phyloP scores from a whole-genome alignment of 768 basidiomycete genomes.

The Amanita phalloides region DNA sequence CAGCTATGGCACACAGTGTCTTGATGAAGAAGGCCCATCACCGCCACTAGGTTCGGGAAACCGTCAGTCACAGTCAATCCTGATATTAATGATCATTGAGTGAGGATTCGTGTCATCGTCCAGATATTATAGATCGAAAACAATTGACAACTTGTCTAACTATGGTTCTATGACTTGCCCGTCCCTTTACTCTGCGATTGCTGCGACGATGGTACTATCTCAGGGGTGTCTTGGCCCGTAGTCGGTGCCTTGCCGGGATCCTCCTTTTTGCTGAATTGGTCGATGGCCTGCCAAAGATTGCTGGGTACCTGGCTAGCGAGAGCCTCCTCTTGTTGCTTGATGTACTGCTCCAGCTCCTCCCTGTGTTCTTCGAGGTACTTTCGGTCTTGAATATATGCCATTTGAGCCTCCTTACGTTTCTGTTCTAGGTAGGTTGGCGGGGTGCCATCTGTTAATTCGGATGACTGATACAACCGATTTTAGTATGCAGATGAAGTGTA shows the following conservation, averaged over 20 bases:
- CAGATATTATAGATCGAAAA: too few species aligned
- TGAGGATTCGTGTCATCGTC: too few species aligned
- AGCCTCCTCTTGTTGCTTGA: slow-evolving; percentile 29
- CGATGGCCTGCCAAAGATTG: slow-evolving; percentile 39
- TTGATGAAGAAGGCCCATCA: too few species aligned
- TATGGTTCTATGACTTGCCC: background rate
- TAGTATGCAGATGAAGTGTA: background rate
- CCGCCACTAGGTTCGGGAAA: too few species aligned
- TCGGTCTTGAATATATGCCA: slow-evolving; percentile 37
- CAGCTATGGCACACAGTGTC: too few species aligned
- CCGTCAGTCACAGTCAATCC: too few species aligned
- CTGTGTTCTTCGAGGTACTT: slow-evolving; percentile 35
- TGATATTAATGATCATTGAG: too few species aligned
- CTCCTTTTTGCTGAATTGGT: slow-evolving; percentile 12
- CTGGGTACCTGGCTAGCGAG: slow-evolving; percentile 33
- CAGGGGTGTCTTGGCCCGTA: background rate
- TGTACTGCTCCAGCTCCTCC: slow-evolving; percentile 31
- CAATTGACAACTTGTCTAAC: background rate
- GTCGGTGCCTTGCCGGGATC: background rate
- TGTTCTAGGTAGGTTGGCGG: slow-evolving; percentile 44
- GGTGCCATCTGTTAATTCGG: slow-evolving; percentile 16
- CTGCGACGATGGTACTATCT: background rate
- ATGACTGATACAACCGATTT: slow-evolving; percentile 8
- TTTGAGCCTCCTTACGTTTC: slow-evolving; percentile 40
- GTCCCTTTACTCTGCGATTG: background rate